Evolutionary conservation across 352 stramenopile species (phyloP).

Genomic region (Globisporangium cederbergense): DNA sequence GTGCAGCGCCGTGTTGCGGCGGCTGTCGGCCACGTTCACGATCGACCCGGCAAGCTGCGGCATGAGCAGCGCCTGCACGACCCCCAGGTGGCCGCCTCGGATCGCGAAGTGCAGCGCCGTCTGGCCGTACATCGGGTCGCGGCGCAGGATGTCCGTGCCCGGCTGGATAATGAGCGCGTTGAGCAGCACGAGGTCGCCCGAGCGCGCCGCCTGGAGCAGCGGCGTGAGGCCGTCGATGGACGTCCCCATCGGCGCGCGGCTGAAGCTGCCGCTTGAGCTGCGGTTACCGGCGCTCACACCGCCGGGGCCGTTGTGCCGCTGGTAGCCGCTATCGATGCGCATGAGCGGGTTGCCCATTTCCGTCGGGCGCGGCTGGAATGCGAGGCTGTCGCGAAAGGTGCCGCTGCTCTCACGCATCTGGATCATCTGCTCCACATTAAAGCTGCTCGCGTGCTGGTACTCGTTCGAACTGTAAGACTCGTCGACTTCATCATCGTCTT

Average conservation of each 20-base stretch:
- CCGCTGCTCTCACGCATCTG: slow-evolving; percentile 39
- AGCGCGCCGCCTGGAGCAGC: slow-evolving; percentile 54
- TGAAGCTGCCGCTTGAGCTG: slow-evolving; percentile 28
- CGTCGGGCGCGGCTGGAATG: slow-evolving; percentile 27
- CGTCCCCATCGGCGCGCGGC: slow-evolving; percentile 10
- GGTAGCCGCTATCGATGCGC: slow-evolving; percentile 70
- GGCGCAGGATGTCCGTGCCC: slow-evolving; percentile 61
- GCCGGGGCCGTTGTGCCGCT: slow-evolving; percentile 5
- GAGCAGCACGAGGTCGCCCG: slow-evolving; percentile 59
- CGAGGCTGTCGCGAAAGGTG: slow-evolving; percentile 51
- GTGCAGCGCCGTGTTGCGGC: slow-evolving; percentile 60
- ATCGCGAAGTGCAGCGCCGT: slow-evolving; percentile 73
- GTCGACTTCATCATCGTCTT: slow-evolving; percentile 23
- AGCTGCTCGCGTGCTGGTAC: slow-evolving; percentile 41
- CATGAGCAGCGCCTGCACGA: slow-evolving; percentile 68
- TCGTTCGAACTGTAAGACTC: slow-evolving; percentile 17
- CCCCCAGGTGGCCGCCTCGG: slow-evolving; percentile 53
- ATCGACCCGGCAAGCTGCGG: slow-evolving; percentile 59
- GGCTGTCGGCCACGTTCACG: slow-evolving; percentile 66
- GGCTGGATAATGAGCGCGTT: slow-evolving; percentile 71
- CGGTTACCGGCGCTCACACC: slow-evolving; percentile 11
- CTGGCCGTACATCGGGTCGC: slow-evolving; percentile 63
- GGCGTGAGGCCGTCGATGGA: slow-evolving; percentile 63
- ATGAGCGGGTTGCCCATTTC: slow-evolving; percentile 70
- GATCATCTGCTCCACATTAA: slow-evolving; percentile 62